Base-by-base conservation (phyloP, 805 yeast genomes). In the Komagataella phaffii region DNA sequence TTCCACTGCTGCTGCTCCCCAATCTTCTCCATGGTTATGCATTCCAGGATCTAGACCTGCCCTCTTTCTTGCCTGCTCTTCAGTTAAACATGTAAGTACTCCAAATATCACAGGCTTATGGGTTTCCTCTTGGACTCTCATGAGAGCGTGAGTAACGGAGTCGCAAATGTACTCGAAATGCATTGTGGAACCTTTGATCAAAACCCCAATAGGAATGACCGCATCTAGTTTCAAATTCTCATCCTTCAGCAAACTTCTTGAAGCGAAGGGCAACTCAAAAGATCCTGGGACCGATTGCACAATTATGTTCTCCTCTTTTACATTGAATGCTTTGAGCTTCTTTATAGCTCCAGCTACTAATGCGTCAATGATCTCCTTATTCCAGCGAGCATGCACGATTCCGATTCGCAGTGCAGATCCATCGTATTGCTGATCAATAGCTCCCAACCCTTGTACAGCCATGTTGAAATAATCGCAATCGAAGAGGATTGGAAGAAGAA, bases 1-100 rank as follows among this genome's bases (percentile, higher is more conserved):
- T 72, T 91, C 99, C 24, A 93, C 96, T 14, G 99, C 99, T 51
- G 97, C 96, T 43, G 95, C 90, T 58, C 96, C 99, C 99, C 99
- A 91, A 67, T 93, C 99, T 62, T 79, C 88, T 57, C 99, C 99
- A 63, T 93, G 99, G 72, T 91, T 91, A 68, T 93, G 98, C 81
- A 82, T 78, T 53, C 85, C 88, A 30, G 68, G 68, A 45, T 74
- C 66, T 55, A 91, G 71, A 23, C 98, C 99, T 10, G 98, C 96
- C 69, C 99, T 83, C 18, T 82, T 81, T 58, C 83, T 77, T 12
- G 98, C 99, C 71, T 93, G 99, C 61, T 85, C 90, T 58, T 89
- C 96, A 24, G 96, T 90, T 59, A 90, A 68, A 67, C 96, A 90
- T 18, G 98, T 93, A 61, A 93, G 77, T 24, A 93, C 80, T 56